phyloP scores from a whole-genome alignment of 768 basidiomycete species.

The Gautieria morchelliformis region DNA sequence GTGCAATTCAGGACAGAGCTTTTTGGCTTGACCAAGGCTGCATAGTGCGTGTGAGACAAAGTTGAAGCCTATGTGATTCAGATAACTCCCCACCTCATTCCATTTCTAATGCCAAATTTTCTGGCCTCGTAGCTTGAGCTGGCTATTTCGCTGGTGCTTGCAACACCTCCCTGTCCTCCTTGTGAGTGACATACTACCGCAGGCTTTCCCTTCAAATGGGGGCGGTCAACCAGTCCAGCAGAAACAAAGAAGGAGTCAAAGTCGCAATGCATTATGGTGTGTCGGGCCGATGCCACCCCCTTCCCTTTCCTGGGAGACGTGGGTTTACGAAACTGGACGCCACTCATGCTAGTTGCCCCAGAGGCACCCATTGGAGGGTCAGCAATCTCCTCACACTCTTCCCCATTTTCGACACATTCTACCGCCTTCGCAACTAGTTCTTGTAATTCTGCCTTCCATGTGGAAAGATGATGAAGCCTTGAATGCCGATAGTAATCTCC shows the following conservation, averaged over 20 bases:
- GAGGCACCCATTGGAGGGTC: slow-evolving; percentile 27
- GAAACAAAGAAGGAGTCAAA: slow-evolving; percentile 98
- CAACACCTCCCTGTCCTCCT: slow-evolving; percentile 54
- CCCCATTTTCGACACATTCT: slow-evolving; percentile 46
- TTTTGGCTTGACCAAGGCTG: slow-evolving; percentile 72
- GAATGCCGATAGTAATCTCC: slow-evolving; percentile 73
- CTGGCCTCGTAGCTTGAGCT: slow-evolving; percentile 93
- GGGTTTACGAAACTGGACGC: slow-evolving; percentile 11
- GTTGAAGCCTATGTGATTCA: neutral
- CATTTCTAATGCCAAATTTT: slow-evolving; percentile 78
- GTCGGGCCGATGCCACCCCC: slow-evolving; percentile 36
- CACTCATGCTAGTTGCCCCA: slow-evolving; percentile 34
- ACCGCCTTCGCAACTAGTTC: slow-evolving; percentile 73
- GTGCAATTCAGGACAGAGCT: slow-evolving; percentile 59
- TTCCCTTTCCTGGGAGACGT: slow-evolving; percentile 26
- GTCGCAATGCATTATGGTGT: slow-evolving; percentile 84
- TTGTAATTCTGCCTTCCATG: slow-evolving; percentile 87
- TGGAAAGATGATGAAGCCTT: slow-evolving; percentile 84
- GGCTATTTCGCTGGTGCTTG: slow-evolving; percentile 91
- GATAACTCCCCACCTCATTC: slow-evolving; percentile 67
- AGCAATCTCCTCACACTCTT: slow-evolving; percentile 12
- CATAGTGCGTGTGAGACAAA: neutral
- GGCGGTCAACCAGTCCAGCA: slow-evolving; percentile 72
- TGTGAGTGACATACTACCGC: slow-evolving; percentile 95
- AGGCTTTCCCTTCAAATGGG: slow-evolving; percentile 78